These are phyloP conservation scores for Lepidopterella palustris DNA, from an alignment of 495 filamentous ascomycete genomes.

Conservation along the genomic window DNA sequence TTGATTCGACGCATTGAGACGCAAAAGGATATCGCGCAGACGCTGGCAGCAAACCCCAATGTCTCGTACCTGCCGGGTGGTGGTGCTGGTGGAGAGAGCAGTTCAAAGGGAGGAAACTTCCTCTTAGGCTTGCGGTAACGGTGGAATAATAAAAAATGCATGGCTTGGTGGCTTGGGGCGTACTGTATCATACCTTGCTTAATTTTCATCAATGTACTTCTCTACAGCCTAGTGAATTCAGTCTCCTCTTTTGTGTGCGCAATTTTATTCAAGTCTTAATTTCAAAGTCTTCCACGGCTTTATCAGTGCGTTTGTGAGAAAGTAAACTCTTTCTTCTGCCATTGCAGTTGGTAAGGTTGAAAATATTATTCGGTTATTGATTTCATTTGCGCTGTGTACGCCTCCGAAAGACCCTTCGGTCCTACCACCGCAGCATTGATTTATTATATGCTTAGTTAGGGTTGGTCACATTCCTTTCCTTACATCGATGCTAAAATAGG, in stretches of 20 bases:
- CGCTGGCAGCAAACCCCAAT: conserved; percentile 83
- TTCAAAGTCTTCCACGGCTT: neutral
- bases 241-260: conserved; percentile 21
- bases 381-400: no score
- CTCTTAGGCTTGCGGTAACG: conserved; percentile 51
- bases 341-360: no score
- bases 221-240: conserved; percentile 24
- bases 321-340: no score
- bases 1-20: conserved; percentile 96
- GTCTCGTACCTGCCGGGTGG: conserved; percentile 89
- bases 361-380: no score
- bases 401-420: no score
- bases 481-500: no score
- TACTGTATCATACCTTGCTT: conserved; percentile 19
- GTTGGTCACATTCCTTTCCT: no score
- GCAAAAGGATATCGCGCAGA: conserved; percentile 90
- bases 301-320: neutral
- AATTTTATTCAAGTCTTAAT: neutral
- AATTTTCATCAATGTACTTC: conserved; percentile 4
- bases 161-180: conserved; percentile 7
- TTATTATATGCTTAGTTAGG: no score
- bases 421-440: no score
- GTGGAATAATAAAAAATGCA: conserved; percentile 5
- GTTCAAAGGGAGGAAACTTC: conserved; percentile 54
- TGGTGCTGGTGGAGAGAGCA: conserved; percentile 50